These are phyloP conservation scores for Colletotrichum shisoi DNA, from an alignment of 2,329 filamentous ascomycete genomes.

Conservation along the genomic window DNA sequence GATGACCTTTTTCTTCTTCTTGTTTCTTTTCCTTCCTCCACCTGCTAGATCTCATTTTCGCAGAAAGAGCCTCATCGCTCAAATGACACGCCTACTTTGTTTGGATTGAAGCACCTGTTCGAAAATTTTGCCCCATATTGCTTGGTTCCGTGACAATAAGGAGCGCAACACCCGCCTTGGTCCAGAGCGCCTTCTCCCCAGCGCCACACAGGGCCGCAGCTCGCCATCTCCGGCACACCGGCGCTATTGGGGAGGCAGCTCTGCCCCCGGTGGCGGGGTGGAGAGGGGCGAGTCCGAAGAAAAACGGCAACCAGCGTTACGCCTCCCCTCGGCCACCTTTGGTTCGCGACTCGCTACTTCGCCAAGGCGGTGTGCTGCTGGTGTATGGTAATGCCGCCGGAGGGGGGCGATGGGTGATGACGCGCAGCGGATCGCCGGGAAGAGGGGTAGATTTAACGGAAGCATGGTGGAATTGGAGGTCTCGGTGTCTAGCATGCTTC, in stretches of 20 bases:
- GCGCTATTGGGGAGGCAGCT: background rate
- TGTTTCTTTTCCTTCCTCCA: too few relatives aligned
- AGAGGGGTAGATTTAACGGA: background rate
- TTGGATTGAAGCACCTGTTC: background rate
- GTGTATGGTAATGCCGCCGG: background rate
- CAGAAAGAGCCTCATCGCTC: constrained; percentile 34
- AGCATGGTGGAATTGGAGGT: background rate
- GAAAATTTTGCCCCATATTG: too few relatives aligned
- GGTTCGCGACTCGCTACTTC: constrained; percentile 1
- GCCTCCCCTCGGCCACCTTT: background rate
- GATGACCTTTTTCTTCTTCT: background rate
- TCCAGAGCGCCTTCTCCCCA: too few relatives aligned
- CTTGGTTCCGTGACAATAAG: background rate
- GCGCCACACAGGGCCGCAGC: background rate
- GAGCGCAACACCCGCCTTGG: background rate
- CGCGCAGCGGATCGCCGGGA: constrained; percentile 30
- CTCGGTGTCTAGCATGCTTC: background rate
- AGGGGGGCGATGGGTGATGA: constrained; percentile 19
- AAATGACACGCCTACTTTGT: constrained; percentile 10
- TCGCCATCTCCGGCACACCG: background rate
- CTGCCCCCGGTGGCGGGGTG: too few relatives aligned
- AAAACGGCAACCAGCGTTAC: background rate
- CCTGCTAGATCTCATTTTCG: constrained; percentile 17
- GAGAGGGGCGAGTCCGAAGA: background rate
- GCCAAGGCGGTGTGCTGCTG: constrained; percentile 23